Evolutionary conservation across 352 stramenopile genomes (phyloP).

Genomic region (Phytophthora cajani): DNA sequence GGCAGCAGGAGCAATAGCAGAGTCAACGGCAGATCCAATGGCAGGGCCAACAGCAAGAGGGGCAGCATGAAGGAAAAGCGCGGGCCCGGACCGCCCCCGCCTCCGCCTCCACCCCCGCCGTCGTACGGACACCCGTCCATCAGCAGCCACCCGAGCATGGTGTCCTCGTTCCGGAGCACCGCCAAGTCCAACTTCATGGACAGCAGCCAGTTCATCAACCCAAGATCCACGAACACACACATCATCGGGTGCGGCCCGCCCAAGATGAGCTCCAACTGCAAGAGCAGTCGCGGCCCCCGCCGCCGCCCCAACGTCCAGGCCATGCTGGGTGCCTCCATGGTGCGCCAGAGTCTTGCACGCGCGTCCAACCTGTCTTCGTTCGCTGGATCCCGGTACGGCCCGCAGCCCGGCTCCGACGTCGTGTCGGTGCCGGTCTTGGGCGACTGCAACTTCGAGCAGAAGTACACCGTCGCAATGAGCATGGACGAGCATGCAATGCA

Average conservation of each 20-base stretch:
- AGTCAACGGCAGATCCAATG: not conserved
- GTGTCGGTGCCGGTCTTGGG: conserved; percentile 71
- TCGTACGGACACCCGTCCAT: conserved; percentile 13
- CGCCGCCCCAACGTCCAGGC: conserved; percentile 68
- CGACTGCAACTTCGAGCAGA: conserved; percentile 71
- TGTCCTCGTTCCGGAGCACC: conserved; percentile 37
- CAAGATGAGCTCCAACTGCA: conserved; percentile 43
- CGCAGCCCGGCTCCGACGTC: conserved; percentile 58
- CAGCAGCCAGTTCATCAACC: conserved; percentile 61
- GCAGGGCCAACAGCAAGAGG: conserved; percentile 6
- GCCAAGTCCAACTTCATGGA: conserved; percentile 66
- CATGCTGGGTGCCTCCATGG: conserved; percentile 72
- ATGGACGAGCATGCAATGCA: conserved; percentile 48
- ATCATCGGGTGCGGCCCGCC: conserved; percentile 34
- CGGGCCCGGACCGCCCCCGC: not conserved
- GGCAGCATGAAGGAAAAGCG: conserved; percentile 26
- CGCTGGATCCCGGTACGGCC: conserved; percentile 52
- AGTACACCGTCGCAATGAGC: conserved; percentile 71
- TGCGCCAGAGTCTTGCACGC: conserved; percentile 55
- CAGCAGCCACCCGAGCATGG: conserved; percentile 1
- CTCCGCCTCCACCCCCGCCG: conserved; percentile 1
- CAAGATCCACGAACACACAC: conserved; percentile 39
- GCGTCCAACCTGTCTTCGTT: conserved; percentile 54
- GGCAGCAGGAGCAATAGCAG: conserved; percentile 1
- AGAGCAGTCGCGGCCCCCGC: conserved; percentile 31